Base-by-base conservation (phyloP, 1,139 yeast species). In the Geotrichum restrictum region DNA sequence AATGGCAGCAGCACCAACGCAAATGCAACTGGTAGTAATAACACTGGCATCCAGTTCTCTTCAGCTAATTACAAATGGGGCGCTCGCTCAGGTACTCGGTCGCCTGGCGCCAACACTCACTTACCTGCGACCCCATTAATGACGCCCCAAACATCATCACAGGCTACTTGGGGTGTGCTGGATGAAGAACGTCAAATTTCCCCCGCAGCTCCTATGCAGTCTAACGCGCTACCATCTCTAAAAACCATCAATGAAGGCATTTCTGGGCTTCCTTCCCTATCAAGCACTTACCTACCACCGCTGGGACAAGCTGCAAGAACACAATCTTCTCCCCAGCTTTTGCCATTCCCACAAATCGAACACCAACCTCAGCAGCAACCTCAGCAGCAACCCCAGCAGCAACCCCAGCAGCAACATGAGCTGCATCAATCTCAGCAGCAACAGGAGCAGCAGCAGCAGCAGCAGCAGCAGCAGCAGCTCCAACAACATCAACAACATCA, bases 1-100 rank as follows among this genome's bases (percentile, higher is more conserved):
- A 16, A 41, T 14, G n/a, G 11, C 8, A 27, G n/a, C n/a, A 8
- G n/a, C n/a, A 13, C 16, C 32, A 27, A 4, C 21, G 14, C 11
- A n/a, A 29, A 16, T 14, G 14, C 13, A 18, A 27, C 21, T 6
- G n/a, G n/a, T n/a, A n/a, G n/a, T n/a, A 29, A 31, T 29, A 13
- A 16, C 21, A 24, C 8, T 21, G 37, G 38, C 14, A 33, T 33
- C 21, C 39, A 43, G 27, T 43, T 43, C 19, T 24, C 38, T 3
- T 31, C 38, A 3, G 38, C 47, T 10, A 43, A 43, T 31, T 43
- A 43, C 16, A 43, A 33, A 33, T 43, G 47, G 47, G 38, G 47
- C n/a, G 3, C 18, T 13, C 16, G 39, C 10, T 19, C 47, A 6
- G 19, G 18, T 7, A 16, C 45, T n/a, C 3, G 36, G 13, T 41